Base-by-base conservation (phyloP, 2,329 filamentous ascomycete species). In the Aspergillus udagawae region DNA sequence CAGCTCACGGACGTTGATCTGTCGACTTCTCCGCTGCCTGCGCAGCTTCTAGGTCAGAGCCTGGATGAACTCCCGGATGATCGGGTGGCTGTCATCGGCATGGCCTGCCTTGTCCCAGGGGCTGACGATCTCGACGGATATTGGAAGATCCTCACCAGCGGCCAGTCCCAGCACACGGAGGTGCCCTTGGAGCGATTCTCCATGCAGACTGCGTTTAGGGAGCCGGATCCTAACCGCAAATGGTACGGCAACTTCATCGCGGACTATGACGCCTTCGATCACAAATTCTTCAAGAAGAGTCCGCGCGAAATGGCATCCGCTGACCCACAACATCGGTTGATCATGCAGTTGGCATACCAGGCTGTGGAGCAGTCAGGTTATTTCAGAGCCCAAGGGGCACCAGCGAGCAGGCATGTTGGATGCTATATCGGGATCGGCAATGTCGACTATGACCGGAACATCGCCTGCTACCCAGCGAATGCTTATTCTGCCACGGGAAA, bases 81-180 rank as follows among this genome's bases (percentile, higher is more conserved):
- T 21, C 65, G 51, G 45, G 63, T 78, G 44, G 75, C 75, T 2
- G 63, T 78, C 1, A 59, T 78, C 3, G 75, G 75, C 5, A 73
- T 77, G 72, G 64, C 74, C 0, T 57, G 62, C 49, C 67, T 73
- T 29, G 61, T 69, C 0, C 65, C 75, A 0, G 72, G 72, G 0
- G 75, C 73, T 3, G 67, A 76, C 6, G 64, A 70, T 41, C 44
- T 73, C 0, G 67, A 71, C 1, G 71, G 73, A 42, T 75, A 74
- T 59, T 70, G 62, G 63, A 48, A 71, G 0, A 51, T 77, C 21
- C 54, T 76, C 6, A 47, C 51, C 2, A 49, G 51, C 1, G 72
- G 67, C 7, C 20, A 64, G 53, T 73, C 70, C 2, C 70, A 75
- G 52, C 71, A 75, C 58, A 38, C 51, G 7, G 63, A 63, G 25